Base-by-base conservation (phyloP, 331 rosid genomes). In the Quercus lobata region DNA sequence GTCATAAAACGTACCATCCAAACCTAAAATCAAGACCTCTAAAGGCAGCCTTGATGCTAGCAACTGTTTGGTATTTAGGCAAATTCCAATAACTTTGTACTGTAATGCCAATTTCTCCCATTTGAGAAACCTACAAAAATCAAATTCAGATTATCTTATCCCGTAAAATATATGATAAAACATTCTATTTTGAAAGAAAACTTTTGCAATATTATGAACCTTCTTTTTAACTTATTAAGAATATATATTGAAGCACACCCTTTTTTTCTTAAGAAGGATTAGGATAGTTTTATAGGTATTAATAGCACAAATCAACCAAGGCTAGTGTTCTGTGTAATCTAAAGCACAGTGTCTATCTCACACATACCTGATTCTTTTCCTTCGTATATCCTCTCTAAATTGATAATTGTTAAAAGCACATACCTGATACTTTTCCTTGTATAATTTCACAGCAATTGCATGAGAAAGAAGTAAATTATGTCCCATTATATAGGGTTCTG, bases 391-490 rank as follows among this genome's bases (percentile, higher is more conserved):
- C 49, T 41, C 2, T 41, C 3, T 2, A 41, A 41, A 41, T 41
- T 41, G 49, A 17, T 14, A 14, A 71, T 9, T 56, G 55, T 15
- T 12, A 17, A 74, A 21, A 32, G 16, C 29, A 18, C 71, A 57
- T 57, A 94, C 96, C 94, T 93, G 88, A 30, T 85, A 93, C 62
- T 85, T 93, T 32, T 83, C 18, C 57, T 74, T 84, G 57, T 93
- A 93, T 15, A 89, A 25, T 69, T 84, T 85, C 15, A 83, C 91
- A 5, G 93, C 88, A 10, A 80, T 73, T 11, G 92, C 89, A 54
- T 88, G 97, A 75, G 94, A 83, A 78, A 91, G 96, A 60, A 89
- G 84, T 54, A 84, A 74, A 77, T 89, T 57, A 80, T 93, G 97
- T 17, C 82, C 71, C 6, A 86, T 91, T 2, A 89, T 2, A 89